These are phyloP conservation scores for Bidens hawaiensis DNA, from an alignment of 140 eudicot genomes.

Conservation along the genomic window DNA sequence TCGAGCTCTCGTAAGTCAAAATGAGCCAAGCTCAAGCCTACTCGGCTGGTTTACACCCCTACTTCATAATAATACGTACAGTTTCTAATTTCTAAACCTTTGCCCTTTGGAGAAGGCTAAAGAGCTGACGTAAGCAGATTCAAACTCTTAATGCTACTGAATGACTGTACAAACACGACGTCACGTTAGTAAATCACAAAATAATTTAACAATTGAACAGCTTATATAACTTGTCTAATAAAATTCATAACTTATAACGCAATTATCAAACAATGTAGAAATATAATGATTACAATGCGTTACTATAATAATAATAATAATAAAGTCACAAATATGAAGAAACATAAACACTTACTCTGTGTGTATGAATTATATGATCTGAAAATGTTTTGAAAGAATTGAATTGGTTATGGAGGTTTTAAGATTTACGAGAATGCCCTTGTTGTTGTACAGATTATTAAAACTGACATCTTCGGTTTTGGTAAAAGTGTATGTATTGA, in stretches of 20 bases:
- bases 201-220: too few relatives aligned
- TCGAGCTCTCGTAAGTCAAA: too few relatives aligned
- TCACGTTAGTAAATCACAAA: too few relatives aligned
- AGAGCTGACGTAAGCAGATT: conserved; percentile 4
- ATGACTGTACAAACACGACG: background rate
- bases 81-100: too few relatives aligned
- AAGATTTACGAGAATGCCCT: conserved; percentile 17
- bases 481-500: conserved; percentile 22
- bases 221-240: too few relatives aligned
- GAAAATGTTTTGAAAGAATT: conserved; percentile 11
- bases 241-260: too few relatives aligned
- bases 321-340: conserved; percentile 11
- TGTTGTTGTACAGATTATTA: conserved; percentile 14
- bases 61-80: too few relatives aligned
- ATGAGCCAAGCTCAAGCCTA: too few relatives aligned
- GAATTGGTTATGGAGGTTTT: conserved; percentile 10
- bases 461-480: conserved; percentile 20
- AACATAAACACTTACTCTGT: conserved; percentile 13
- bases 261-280: background rate
- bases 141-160: background rate
- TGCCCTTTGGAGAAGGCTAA: background rate
- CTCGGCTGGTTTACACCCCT: too few relatives aligned
- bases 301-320: background rate
- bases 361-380: conserved; percentile 24
- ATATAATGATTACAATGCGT: background rate